phyloP scores from a whole-genome alignment of 1,139 yeast genomes.

The Blastobotrys malaysiensis region DNA sequence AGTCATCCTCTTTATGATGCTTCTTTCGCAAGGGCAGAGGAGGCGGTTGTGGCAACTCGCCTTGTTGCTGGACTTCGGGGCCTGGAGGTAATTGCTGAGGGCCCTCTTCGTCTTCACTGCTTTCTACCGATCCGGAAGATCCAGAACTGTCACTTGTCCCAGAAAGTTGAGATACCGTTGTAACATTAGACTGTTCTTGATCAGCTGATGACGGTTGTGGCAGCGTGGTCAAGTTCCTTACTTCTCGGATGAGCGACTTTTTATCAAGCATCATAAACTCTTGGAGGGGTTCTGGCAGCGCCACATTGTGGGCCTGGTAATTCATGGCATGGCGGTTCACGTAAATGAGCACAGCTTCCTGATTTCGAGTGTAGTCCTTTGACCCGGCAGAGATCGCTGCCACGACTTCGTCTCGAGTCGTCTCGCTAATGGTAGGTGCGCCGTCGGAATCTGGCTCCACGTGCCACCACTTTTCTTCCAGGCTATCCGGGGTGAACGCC shows the following conservation, averaged over 20 bases:
- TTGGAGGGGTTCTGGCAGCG: slow-evolving; percentile 16
- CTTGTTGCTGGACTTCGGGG: not conserved
- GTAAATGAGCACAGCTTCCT: slow-evolving; percentile 25
- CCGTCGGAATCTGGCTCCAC: slow-evolving; percentile 12
- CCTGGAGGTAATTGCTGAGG: not conserved
- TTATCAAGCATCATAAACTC: slow-evolving; percentile 19
- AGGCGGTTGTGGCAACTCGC: not conserved
- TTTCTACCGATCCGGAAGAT: not conserved
- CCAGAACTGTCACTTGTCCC: not conserved
- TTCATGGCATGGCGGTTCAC: slow-evolving; percentile 24
- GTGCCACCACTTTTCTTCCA: slow-evolving; percentile 17
- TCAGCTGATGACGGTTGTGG: not conserved
- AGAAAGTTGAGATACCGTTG: not conserved
- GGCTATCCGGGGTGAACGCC: not conserved
- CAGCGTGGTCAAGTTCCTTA: not conserved
- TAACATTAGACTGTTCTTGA: not conserved
- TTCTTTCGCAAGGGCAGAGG: not conserved
- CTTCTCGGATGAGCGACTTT: slow-evolving; percentile 10
- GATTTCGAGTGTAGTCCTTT: slow-evolving; percentile 17
- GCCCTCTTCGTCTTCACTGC: not conserved
- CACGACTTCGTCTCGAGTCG: slow-evolving; percentile 19
- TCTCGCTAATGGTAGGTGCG: slow-evolving; percentile 11
- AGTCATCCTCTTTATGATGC: not conserved
- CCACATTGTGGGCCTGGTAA: slow-evolving; percentile 11
- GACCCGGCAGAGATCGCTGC: slow-evolving; percentile 24